Evolutionary conservation across 2,329 filamentous ascomycete species (phyloP), one percentile per base, ranked within the genome.

Genomic region (Lithohypha guttulata): DNA sequence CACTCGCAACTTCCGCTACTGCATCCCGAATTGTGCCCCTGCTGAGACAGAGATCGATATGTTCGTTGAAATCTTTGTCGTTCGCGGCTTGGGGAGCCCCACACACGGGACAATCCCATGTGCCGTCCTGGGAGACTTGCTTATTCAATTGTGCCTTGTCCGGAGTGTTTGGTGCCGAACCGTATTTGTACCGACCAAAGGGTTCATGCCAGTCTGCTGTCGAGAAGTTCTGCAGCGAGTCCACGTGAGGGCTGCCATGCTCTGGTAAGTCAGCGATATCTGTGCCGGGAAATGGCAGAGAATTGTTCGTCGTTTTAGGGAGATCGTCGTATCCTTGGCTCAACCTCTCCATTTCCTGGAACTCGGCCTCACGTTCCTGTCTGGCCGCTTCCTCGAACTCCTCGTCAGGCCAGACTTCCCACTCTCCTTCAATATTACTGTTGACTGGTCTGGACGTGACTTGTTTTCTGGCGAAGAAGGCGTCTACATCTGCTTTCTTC

Each of bases 31-130:
- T 96, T 0, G 85, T 84, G 53, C 83, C 77, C 40, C 79, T 71
- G 1, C 87, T 95, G 1, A 98, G 70, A 57, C 91, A 98, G 6
- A 82, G 73, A 57, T 98, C 91, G 36, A 98, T 86, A 54, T 98
- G 91, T 41, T 81, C 75, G 50, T 98, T 98, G 61, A 96, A 93
- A 1, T 63, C 65, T 31, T 70, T 70, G 56, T 95, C 85, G 55
- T 94, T 85, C 0, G 85, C 74, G 1, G 66, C 54, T 53, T 95
- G 87, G 0, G 84, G 79, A 11, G 79, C 68, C n/a, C 66, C 63
- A 58, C 91, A 98, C 30, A 96, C 83, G 0, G 91, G 91, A 58
- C 91, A 98, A 25, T 80, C 71, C 87, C 87, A 96, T 58, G 33
- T 39, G 39, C 46, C 34, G 18, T 46, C 42, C 14, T 36, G 14